Percentiles rank a stretch among this genome's conserved stretches.
phyloP scores from a whole-genome alignment of 805 yeast genomes.

The Maudiozyma turicensis region DNA sequence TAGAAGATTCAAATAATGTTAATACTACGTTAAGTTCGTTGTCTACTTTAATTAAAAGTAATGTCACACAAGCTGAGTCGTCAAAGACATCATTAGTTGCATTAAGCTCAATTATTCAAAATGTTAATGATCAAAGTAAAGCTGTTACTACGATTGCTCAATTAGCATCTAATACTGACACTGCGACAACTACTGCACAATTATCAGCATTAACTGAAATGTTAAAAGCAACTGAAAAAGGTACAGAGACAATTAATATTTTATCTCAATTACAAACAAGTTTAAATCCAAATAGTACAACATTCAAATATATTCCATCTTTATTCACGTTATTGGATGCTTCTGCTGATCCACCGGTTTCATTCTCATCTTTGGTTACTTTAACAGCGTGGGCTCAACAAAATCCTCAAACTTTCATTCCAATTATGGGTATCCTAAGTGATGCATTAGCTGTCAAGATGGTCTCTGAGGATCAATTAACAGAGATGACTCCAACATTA shows the following conservation, averaged over 20 bases:
- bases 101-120: conserved; percentile 11
- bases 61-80: conserved; percentile 15
- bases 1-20: conserved; percentile 12
- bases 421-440: conserved; percentile 17
- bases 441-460: conserved; percentile 9
- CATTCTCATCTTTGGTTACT: conserved; percentile 16
- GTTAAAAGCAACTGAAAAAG: conserved; percentile 16
- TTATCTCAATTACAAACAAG: conserved; percentile 9
- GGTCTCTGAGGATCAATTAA: conserved; percentile 15
- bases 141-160: conserved; percentile 13
- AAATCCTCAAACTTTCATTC: conserved; percentile 16
- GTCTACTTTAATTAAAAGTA: conserved; percentile 9
- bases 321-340: conserved; percentile 15
- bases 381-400: conserved; percentile 22
- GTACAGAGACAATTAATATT: conserved; percentile 12
- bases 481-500: conserved; percentile 18
- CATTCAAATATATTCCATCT: conserved; percentile 16
- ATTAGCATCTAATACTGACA: conserved; percentile 13
- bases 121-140: conserved; percentile 12
- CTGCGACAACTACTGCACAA: conserved; percentile 17
- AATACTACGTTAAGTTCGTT: conserved; percentile 14
- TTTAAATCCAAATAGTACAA: conserved; percentile 9
- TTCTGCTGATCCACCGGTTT: conserved; percentile 16
- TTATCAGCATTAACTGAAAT: conserved; percentile 15
- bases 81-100: conserved; percentile 17